Base-by-base conservation (phyloP, 148 eudicot species). In the Heliamphora exappendiculata region DNA sequence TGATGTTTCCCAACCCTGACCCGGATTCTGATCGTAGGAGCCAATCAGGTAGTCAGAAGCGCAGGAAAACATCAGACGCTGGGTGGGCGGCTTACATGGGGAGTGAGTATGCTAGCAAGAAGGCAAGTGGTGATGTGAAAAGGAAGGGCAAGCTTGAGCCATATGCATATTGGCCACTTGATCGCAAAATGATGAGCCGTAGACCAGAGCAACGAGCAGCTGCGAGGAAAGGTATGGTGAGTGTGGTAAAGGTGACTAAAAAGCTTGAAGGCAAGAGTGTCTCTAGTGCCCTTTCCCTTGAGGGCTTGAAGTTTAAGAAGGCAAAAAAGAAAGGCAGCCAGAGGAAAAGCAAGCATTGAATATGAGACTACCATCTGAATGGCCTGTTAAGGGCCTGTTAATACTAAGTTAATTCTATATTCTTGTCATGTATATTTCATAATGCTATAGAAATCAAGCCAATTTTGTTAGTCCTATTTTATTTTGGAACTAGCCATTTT, bases 21-120 rank as follows among this genome's bases (percentile, higher is more conserved):
- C 8, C 75, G 45, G 96, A 88, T 16, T 77, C 75, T 17, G 93
- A 89, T 78, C 80, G 70, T 44, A 87, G 78, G 76, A 89, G 86
- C 75, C 79, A 83, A 76, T 86, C 84, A 26, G 83, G 86, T 55
- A 88, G 87, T 73, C 84, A 87, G 37, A 91, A 93, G 77, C 87
- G 90, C 36, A 89, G 85, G 75, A 95, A 85, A 77, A 85, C 86
- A 2, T 83, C 91, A 0, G 91, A 89, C 13, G 80, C 88, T 1
- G 97, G 99, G 37, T 95, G 92, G 90, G 93, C 99, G 90, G 93
- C 99, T 3, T 93, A 91, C 81, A 86, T 91, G 5, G 99, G 99
- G 36, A 81, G 64, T 2, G 97, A 95, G 73, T 95, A 95, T 79
- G 86, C 89, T 3, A 93, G 97, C 80, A 95, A 91, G 78, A 91